Evolutionary conservation across 2,329 filamentous ascomycete genomes (phyloP).

Genomic region (Pseudocercospora macadamiae): DNA sequence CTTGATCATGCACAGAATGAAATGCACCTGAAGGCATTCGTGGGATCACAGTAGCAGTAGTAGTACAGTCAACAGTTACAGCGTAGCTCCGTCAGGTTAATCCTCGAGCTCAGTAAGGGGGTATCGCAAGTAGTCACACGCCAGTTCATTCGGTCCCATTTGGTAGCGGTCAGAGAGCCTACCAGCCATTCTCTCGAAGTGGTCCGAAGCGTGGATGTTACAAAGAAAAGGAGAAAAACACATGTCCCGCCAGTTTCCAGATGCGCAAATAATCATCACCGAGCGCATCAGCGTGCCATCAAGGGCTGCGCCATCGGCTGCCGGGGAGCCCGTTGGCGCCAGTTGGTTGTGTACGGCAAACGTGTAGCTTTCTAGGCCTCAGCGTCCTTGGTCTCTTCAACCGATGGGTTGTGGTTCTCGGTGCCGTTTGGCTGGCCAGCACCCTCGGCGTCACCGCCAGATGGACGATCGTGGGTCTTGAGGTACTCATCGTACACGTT

Average conservation of each 20-base stretch:
- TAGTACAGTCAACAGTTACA: constrained; percentile 17
- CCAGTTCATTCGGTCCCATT: constrained; percentile 6
- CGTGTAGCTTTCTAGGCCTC: constrained; percentile 34
- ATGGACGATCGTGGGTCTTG: constrained; percentile 69
- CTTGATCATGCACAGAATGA: not conserved
- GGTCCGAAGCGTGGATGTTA: constrained; percentile 11
- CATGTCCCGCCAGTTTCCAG: constrained; percentile 6
- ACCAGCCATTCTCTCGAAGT: constrained; percentile 5
- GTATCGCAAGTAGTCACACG: constrained; percentile 30
- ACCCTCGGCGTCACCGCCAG: constrained; percentile 38
- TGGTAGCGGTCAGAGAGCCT: constrained; percentile 4
- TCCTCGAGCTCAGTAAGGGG: constrained; percentile 27
- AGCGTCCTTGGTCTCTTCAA: constrained; percentile 36
- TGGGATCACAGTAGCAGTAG: constrained; percentile 1
- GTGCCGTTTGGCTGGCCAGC: constrained; percentile 36
- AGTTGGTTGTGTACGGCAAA: constrained; percentile 20
- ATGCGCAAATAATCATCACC: constrained; percentile 11
- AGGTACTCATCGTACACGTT: constrained; percentile 98
- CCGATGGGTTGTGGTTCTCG: constrained; percentile 39
- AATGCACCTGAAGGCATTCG: not conserved
- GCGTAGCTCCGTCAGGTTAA: constrained; percentile 15
- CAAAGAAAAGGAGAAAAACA: constrained; percentile 16
- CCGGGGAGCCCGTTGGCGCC: constrained; percentile 18
- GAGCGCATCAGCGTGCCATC: constrained; percentile 20
- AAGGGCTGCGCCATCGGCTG: constrained; percentile 20